These are phyloP conservation scores for Tetrapisispora fleetii DNA, from an alignment of 805 yeast genomes.

Conservation along the genomic window DNA sequence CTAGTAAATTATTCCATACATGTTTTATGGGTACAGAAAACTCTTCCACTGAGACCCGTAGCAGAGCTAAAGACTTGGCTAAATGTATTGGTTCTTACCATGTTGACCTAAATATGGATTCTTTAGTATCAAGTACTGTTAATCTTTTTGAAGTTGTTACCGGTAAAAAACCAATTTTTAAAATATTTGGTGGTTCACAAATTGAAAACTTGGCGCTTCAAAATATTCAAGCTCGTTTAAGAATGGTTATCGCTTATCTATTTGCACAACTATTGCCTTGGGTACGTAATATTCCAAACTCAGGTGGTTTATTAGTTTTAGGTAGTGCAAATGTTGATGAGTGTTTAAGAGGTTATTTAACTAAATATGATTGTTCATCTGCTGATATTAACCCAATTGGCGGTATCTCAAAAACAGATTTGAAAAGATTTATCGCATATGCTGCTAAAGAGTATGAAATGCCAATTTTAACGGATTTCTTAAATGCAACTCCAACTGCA, in stretches of 20 bases:
- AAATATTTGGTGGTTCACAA: slow-evolving; percentile 86
- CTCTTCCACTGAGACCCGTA: slow-evolving; percentile 79
- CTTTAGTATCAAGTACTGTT: slow-evolving; percentile 63
- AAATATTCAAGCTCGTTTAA: slow-evolving; percentile 88
- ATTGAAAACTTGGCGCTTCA: slow-evolving; percentile 91
- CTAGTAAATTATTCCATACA: slow-evolving; percentile 71
- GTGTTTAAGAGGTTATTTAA: slow-evolving; percentile 86
- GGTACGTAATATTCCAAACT: slow-evolving; percentile 59
- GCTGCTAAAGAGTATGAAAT: slow-evolving; percentile 58
- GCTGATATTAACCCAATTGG: slow-evolving; percentile 98
- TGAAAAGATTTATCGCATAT: slow-evolving; percentile 77
- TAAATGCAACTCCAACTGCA: slow-evolving; percentile 94
- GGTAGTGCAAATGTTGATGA: slow-evolving; percentile 98
- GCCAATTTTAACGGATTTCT: slow-evolving; percentile 68
- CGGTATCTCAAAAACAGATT: slow-evolving; percentile 92
- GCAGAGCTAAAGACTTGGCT: slow-evolving; percentile 72
- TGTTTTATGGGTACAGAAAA: slow-evolving; percentile 94
- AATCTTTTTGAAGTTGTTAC: slow-evolving; percentile 78
- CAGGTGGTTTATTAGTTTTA: slow-evolving; percentile 72
- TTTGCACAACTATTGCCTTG: slow-evolving; percentile 94
- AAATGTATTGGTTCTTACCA: slow-evolving; percentile 77
- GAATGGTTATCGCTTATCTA: slow-evolving; percentile 90
- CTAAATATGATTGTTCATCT: slow-evolving; percentile 94
- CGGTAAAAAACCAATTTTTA: slow-evolving; percentile 79
- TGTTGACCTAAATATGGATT: slow-evolving; percentile 85